Base-by-base conservation (phyloP, 257 asterid genomes). In the Oldenlandia corymbosa region DNA sequence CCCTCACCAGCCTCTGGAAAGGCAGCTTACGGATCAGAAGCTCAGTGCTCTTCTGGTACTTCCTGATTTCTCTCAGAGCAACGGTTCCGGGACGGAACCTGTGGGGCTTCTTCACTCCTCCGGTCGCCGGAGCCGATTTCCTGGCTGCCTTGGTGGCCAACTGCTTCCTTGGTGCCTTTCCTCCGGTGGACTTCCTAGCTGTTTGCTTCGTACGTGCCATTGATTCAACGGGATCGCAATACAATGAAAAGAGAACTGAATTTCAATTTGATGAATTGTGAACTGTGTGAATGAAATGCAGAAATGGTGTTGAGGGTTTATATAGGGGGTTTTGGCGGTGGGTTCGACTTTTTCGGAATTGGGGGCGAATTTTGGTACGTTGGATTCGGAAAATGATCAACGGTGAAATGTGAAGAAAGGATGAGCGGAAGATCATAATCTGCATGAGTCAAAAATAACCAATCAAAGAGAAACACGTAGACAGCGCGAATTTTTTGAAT, bases 61-160 rank as follows among this genome's bases (percentile, higher is more conserved):
- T 66, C 24, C 70, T 53, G 55, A 66, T 66, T 55, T 66, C 70
- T 27, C 70, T 41, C 46, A 66, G 50, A n/a, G n/a, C n/a, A n/a
- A n/a, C 14, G 0, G 70, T 66, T 18, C 70, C 70, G 3, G 70
- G 70, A 54, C 70, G 70, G 55, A 66, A 66, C 47, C 71, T 58
- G 39, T 67, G 71, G 12, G 71, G 71, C 49, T 67, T 67, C 71
- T 67, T 67, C 58, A 67, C 71, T 46, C 71, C 71, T 20, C 71
- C 71, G 21, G 71, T 67, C 3, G 71, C 71, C 65, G 71, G 71
- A 14, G 71, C 71, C 17, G 71, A 67, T 8, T 67, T 67, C 20
- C 71, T 57, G 0, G 71, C 71, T 1, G 71, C 71, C 21, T 67
- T 67, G 16, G 71, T 67, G 18, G 71, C 71, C 30, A 66, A 27